Conservation (phyloP, 805 yeast genomes). For the Teunomyces kruisii region DNA sequence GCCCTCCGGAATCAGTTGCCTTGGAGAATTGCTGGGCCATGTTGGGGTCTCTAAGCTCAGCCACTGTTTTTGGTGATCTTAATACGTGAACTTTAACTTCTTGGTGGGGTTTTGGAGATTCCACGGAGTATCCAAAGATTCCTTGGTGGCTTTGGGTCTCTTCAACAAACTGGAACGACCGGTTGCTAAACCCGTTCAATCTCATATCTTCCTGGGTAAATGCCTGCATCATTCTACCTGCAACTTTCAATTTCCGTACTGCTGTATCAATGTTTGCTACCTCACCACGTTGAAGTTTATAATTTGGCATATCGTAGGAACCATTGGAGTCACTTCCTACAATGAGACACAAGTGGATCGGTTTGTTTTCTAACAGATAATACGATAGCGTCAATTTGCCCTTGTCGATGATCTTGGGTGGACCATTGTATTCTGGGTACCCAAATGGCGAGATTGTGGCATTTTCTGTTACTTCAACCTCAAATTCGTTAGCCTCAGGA, state of each 20-base stretch:
- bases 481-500: slow-evolving; percentile 52
- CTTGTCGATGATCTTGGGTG: slow-evolving; percentile 21
- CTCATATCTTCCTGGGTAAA: slow-evolving; percentile 89
- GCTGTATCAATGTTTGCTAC: slow-evolving; percentile 72
- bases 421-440: slow-evolving; percentile 15
- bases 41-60: slow-evolving; percentile 73
- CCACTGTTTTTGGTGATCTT: slow-evolving; percentile 62
- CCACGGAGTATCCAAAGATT: slow-evolving; percentile 37
- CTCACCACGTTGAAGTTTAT: slow-evolving; percentile 48
- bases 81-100: slow-evolving; percentile 78
- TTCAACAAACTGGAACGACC: slow-evolving; percentile 76
- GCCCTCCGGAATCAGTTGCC: slow-evolving; percentile 71
- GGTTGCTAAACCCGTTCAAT: slow-evolving; percentile 70
- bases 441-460: slow-evolving; percentile 33
- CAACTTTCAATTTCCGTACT: slow-evolving; percentile 70
- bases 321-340: slow-evolving; percentile 76
- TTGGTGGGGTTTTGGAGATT: slow-evolving; percentile 55
- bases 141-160: slow-evolving; percentile 31
- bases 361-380: slow-evolving; percentile 65
- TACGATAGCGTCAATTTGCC: slow-evolving; percentile 22
- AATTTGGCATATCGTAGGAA: slow-evolving; percentile 65
- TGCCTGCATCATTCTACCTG: slow-evolving; percentile 87
- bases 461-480: slow-evolving; percentile 48
- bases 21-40: slow-evolving; percentile 81
- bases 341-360: slow-evolving; percentile 76